Evolutionary conservation across 176 grass and related monocot genomes (phyloP), one percentile per base, ranked within the genome.

Genomic region (Avena sativa): DNA sequence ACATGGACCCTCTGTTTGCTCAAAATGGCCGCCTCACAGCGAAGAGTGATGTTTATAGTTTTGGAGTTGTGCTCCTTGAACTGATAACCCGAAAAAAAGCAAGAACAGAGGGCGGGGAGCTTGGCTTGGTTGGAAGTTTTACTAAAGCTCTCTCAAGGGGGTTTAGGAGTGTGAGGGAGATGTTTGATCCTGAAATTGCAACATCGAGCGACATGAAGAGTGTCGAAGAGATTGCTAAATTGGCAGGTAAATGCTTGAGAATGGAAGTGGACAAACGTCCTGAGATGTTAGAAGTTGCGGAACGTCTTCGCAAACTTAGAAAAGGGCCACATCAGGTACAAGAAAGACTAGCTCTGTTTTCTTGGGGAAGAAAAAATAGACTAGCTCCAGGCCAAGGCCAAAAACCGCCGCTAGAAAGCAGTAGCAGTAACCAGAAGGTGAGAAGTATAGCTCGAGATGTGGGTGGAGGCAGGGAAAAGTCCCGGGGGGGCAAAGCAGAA

Each of bases 21-120:
- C 69, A 44, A 9, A 46, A 6, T 46, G 69, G 69, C 6, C 69
- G 69, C 16, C 40, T 72, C 69, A 72, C 40, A 72, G 17, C 69
- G 6, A 72, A 72, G 69, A 72, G 69, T 47, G 69, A 72, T 72
- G 69, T 72, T 46, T 72, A 73, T 48, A 73, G 43, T 73, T 73
- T 73, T 12, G 70, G 69, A 47, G 10, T 72, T 47, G 38, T 40
- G 2, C 68, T 71, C 8, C 17, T 71, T 17, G 68, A 71, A 44
- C 8, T 71, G 17, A 71, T 71, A 10, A 71, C 68, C 1, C 14
- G 16, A 8, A 60, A 81, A 81, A 52, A 32, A 15, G 73, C 48
- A 28, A 76, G 7, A 1, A 52, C 25, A 19, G 73, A 76, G 0
- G 25, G 16, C 1, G 49, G 74, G 1, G 4, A 19, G 25, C 15